Base-by-base conservation (phyloP, 345 rosid species). In the Leavenworthia alabamica region DNA sequence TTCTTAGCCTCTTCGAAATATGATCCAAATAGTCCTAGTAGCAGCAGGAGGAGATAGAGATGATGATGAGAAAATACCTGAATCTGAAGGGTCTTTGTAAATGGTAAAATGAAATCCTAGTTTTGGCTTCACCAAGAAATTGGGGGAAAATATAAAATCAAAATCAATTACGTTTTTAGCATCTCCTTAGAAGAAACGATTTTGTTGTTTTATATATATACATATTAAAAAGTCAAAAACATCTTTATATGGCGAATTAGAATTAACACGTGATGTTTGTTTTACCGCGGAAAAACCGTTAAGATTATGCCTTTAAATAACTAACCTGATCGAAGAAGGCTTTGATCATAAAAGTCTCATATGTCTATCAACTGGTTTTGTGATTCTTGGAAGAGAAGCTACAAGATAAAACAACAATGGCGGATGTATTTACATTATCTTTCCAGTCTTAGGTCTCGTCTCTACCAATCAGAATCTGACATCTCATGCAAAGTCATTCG, bases 1-100 rank as follows among this genome's bases (percentile, higher is more conserved):
- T 91, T 79, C 71, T 86, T 91, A 39, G 88, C 96, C 8, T 77
- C 83, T 23, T 89, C 89, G 23, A 76, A 70, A 13, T 80, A 80
- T 32, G 85, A 83, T 9, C 77, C 83, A 1, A 52, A 17, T 13
- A 77, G 67, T n/a, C 73, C 70, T 23, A 37, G 56, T 29, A 71
- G 58, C 24, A 75, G 70, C 60, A 49, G 76, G n/a, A 60, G 69
- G 29, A 54, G 55, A 17, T 11, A 54, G 39, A 3, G 50, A 16
- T 33, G 63, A 62, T n/a, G 42, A 60, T 0, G 72, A 66, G 22
- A 64, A 50, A 32, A 55, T 55, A 70, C 64, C 41, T 2, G 69
- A 62, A 40, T 48, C 16, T 5, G 70, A 64, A 23, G 74, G 57
- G 11, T 70, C 69, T 40, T 70, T 53, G 17, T 59, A 59, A 11